These are phyloP conservation scores for Eucalyptus coolabah DNA, from an alignment of 345 rosid species.

Conservation along the genomic window DNA sequence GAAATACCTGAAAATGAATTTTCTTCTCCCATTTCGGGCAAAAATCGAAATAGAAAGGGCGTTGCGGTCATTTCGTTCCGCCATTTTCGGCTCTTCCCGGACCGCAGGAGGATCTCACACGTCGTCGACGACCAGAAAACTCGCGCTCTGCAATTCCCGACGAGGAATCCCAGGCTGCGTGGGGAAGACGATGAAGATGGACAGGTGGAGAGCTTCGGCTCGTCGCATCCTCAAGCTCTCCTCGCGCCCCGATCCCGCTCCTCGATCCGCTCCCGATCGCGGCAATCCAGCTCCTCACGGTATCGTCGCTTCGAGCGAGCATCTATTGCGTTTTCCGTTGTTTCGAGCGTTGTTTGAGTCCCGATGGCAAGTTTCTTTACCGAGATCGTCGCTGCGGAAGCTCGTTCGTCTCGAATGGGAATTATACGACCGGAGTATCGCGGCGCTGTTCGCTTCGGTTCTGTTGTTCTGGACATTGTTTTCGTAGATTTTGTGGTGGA, in stretches of 20 bases:
- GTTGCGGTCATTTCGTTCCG: neutral
- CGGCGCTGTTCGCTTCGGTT: neutral
- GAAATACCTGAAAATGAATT: neutral
- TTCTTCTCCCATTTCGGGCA: neutral
- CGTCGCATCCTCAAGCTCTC: constrained; percentile 8
- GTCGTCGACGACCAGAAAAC: neutral
- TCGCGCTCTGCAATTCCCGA: neutral
- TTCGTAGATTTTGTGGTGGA: neutral
- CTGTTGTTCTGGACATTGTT: neutral
- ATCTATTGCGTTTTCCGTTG: neutral
- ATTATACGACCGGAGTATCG: neutral
- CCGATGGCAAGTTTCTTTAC: neutral
- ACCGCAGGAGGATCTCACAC: neutral
- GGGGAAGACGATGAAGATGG: constrained; percentile 8
- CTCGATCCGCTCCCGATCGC: neutral
- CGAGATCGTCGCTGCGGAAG: neutral
- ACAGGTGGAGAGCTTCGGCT: constrained; percentile 30
- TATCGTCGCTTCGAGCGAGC: neutral
- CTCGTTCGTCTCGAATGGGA: neutral
- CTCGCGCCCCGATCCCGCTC: constrained; percentile 5
- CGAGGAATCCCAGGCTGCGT: neutral
- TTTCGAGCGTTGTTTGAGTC: neutral
- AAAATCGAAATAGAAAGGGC: neutral
- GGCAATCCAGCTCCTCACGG: neutral
- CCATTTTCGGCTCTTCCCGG: neutral